Evolutionary conservation across 805 yeast genomes (phyloP), one percentile per base, ranked within the genome.

Genomic region (Pichia sporocuriosa): DNA sequence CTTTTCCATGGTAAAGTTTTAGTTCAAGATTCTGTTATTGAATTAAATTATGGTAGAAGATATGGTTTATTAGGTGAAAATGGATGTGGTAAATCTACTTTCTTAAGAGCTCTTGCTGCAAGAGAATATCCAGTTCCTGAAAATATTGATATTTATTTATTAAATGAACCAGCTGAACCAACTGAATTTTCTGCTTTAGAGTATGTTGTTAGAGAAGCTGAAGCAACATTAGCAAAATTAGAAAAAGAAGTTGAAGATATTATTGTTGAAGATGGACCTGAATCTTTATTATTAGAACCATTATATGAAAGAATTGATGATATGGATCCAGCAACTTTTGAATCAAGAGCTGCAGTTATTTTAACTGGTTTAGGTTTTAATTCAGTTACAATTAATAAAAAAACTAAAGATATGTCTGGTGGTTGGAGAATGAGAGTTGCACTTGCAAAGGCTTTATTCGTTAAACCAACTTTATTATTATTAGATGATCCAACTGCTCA

Each of bases 341-440:
- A 93, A 73, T 71, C 93, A 34, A 80, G 98, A 68, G 98, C 98
- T 43, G 95, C 98, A 41, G 71, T 88, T 53, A 93, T 93, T 58
- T 74, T 93, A 60, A 85, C 85, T 53, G 98, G 98, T 89, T 77
- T 93, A 65, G 98, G 98, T 58, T 93, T 93, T 81, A 85, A 84
- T 68, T 59, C 83, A 43, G 67, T 68, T 52, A 90, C 97, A 43
- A 90, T 93, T 59, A 73, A 76, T 62, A 93, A 93, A 77, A 83
- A 81, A 69, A 93, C 98, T 58, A 89, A 87, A 68, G 97, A 93
- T 62, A 93, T 93, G 98, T 87, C 97, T 61, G 98, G 98, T 78
- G 98, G 98, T 65, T 93, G 98, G 98, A 88, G 88, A 74, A 93
- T 93, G 98, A 87, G 98, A 72, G 98, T 93, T 48, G 97, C 98